Evolutionary conservation across 768 basidiomycete species (phyloP), one percentile per base, ranked within the genome.

Genomic region (Tricholoma hemisulphureum): DNA sequence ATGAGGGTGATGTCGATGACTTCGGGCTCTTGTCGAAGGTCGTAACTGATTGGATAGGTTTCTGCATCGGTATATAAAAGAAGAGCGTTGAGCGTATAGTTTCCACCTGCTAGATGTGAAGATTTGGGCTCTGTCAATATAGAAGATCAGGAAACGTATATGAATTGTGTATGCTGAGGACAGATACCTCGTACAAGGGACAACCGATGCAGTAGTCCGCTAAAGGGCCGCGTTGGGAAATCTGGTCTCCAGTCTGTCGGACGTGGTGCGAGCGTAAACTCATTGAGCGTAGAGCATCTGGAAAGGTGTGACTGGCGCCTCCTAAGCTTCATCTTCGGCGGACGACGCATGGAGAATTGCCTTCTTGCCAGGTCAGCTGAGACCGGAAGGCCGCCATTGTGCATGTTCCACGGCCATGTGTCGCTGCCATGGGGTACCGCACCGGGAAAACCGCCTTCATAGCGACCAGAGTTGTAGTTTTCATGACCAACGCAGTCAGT

Each of bases 171-270:
- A 45, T 21, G 26, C 39, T 43, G 55, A 41, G n/a, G 21, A 29
- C 18, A 16, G 32, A 34, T 18, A 39, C 23, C 34, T 18, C 28
- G 60, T n/a, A 57, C 16, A 32, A 41, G 29, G 11, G 57, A 58
- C 18, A 61, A 21, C 21, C 53, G 49, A 21, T 46, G 56, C 6
- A 45, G 34, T 11, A 61, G 37, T 3, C 23, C 51, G 11, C n/a
- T n/a, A n/a, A 16, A 21, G 14, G 34, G 21, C 45, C 46, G 51
- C 10, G 56, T 56, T 9, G 61, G 55, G 45, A 59, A 65, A 26
- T 63, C 64, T 11, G 31, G 53, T 34, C 61, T 61, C 64, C 64
- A 65, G 20, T 55, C 31, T 7, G 24, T n/a, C 13, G 64, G 59
- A 10, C 61, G 61, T n/a, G 58, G 61, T 8, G 58, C 63, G 29